A percentile compares a stretch with the other conserved stretches of the same genome.
Conservation (phyloP, 2,329 filamentous ascomycete species). For the Macrophomina tecta region DNA sequence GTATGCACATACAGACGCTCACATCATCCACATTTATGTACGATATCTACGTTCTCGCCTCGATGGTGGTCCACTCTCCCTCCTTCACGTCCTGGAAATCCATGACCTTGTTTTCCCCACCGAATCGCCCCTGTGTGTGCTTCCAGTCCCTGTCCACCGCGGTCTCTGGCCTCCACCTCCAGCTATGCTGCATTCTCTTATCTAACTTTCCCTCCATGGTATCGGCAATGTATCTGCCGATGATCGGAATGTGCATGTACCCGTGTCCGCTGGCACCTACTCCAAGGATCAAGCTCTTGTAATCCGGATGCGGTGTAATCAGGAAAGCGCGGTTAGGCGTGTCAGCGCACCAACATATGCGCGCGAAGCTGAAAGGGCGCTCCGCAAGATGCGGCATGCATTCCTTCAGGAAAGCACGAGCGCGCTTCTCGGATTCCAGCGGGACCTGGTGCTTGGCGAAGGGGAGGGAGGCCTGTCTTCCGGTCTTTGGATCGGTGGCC, state of each 20-base stretch:
- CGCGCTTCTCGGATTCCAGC: conserved; percentile 52
- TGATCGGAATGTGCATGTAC: conserved; percentile 59
- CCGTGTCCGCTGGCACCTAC: conserved; percentile 60
- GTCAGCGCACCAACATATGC: conserved; percentile 65
- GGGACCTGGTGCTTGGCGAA: conserved; percentile 57
- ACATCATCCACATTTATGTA: not conserved
- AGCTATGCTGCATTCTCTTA: conserved; percentile 48
- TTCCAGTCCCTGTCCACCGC: conserved; percentile 54
- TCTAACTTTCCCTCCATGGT: conserved; percentile 54
- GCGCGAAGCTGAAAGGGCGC: conserved; percentile 56
- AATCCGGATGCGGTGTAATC: conserved; percentile 57
- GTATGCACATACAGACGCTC: no score
- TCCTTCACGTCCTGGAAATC: conserved; percentile 48
- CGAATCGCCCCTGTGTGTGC: conserved; percentile 56
- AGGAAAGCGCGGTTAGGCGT: conserved; percentile 61
- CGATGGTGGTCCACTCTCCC: conserved; percentile 37
- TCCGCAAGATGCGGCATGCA: conserved; percentile 60
- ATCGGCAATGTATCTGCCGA: conserved; percentile 59
- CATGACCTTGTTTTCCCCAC: conserved; percentile 56
- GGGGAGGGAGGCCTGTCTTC: conserved; percentile 41
- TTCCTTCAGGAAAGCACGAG: conserved; percentile 57
- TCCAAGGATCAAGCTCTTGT: conserved; percentile 53
- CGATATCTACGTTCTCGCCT: not conserved
- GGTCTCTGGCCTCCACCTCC: conserved; percentile 59
- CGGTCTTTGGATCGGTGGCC: conserved; percentile 32